These are phyloP conservation scores for Phyllostachys edulis DNA, from an alignment of 176 grass and related monocot species.

Conservation along the genomic window DNA sequence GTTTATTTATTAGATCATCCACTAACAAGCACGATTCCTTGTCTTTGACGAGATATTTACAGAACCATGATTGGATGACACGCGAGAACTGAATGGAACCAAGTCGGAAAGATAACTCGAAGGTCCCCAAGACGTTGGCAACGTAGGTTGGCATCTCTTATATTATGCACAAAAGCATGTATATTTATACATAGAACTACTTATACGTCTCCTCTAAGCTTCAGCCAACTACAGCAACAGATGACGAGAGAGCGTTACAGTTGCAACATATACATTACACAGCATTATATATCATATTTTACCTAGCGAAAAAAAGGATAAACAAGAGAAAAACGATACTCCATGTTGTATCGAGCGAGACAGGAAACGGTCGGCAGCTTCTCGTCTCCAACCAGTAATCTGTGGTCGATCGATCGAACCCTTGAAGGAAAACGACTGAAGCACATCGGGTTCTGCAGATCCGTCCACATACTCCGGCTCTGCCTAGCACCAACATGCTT, in stretches of 20 bases:
- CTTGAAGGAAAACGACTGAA: not conserved
- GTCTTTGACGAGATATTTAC: not conserved
- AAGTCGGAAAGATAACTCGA: not conserved
- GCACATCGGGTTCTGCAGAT: not conserved
- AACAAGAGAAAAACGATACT: not conserved
- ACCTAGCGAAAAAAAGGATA: not conserved
- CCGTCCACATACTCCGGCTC: conserved; percentile 6
- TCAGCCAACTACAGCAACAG: conserved; percentile 26
- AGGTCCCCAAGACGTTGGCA: not conserved
- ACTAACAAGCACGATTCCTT: not conserved
- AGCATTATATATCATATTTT: not conserved
- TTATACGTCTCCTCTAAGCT: conserved; percentile 3
- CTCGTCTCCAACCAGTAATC: not conserved
- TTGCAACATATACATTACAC: not conserved
- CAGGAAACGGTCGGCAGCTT: not conserved
- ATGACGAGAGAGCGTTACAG: conserved; percentile 3
- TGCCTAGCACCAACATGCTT: not conserved
- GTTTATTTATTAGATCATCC: not conserved
- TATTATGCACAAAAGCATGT: conserved; percentile 1
- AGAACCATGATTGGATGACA: not conserved
- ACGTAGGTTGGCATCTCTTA: not conserved
- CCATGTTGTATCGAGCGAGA: not conserved
- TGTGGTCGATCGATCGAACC: not conserved
- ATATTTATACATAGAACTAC: not conserved
- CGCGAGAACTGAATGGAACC: not conserved